A percentile compares a stretch with the other conserved stretches of the same genome.
Conservation (phyloP, 495 filamentous ascomycete genomes). For the Eremomyces bilateralis region DNA sequence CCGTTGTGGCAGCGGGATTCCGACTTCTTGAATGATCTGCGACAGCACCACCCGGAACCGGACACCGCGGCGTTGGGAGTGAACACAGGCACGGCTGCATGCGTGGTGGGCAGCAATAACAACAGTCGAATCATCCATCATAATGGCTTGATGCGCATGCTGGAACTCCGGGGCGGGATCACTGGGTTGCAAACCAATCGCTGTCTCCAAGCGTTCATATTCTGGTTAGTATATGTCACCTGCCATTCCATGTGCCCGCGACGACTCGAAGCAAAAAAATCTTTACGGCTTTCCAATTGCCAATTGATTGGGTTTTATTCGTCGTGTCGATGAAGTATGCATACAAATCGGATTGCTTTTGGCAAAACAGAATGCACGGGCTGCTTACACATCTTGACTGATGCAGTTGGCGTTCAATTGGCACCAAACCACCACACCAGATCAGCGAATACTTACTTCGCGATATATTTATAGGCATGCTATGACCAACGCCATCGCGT, state of each 20-base stretch:
- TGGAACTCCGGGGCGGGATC: constrained; percentile 14
- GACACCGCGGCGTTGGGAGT: neutral
- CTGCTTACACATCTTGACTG: too few species aligned
- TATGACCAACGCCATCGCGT: too few species aligned
- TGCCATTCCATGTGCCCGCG: constrained; percentile 7
- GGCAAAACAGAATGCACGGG: neutral
- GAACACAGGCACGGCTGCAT: constrained; percentile 1
- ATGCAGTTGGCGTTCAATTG: too few species aligned
- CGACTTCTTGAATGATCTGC: constrained; percentile 5
- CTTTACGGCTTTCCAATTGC: constrained; percentile 7
- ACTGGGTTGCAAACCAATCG: constrained; percentile 10
- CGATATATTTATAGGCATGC: too few species aligned
- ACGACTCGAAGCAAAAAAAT: constrained; percentile 12
- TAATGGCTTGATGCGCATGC: constrained; percentile 13
- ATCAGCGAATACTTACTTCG: too few species aligned
- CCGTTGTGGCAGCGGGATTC: too few species aligned
- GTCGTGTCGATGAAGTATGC: constrained; percentile 2
- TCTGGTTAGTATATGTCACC: constrained; percentile 12
- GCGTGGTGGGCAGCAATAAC: constrained; percentile 8
- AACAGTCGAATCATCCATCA: constrained; percentile 12
- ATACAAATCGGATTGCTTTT: neutral
- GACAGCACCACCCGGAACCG: neutral
- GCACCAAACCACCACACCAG: too few species aligned
- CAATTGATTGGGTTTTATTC: neutral
- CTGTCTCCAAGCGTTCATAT: constrained; percentile 15